Conservation (phyloP, 805 yeast genomes). For the Candida tammaniensis region DNA sequence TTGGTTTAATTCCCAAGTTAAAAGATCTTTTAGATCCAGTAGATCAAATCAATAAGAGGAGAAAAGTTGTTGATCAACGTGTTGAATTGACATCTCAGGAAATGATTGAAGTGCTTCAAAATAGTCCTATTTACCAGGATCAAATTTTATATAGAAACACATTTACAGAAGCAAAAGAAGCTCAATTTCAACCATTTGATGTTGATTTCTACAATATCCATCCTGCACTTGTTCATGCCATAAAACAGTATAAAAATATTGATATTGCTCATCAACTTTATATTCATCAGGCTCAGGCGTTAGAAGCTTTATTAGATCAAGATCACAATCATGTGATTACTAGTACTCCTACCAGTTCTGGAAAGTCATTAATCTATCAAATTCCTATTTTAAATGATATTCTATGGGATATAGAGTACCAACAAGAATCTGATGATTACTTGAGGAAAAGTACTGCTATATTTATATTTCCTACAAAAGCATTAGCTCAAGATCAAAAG, state of each 20-base stretch:
- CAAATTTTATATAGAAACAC: conserved; percentile 60
- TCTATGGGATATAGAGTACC: conserved; percentile 32
- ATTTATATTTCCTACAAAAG: conserved; percentile 94
- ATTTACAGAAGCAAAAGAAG: conserved; percentile 42
- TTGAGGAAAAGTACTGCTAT: conserved; percentile 61
- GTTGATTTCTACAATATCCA: conserved; percentile 32
- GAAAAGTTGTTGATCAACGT: conserved; percentile 4
- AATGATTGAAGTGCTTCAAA: conserved; percentile 49
- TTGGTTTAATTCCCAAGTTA: conserved; percentile 7
- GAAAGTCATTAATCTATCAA: conserved; percentile 91
- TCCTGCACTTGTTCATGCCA: conserved; percentile 46
- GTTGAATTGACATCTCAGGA: conserved; percentile 40
- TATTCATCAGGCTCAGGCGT: conserved; percentile 79
- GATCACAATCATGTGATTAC: conserved; percentile 64
- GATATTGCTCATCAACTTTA: conserved; percentile 52
- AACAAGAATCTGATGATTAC: conserved; percentile 34
- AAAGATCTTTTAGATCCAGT: conserved; percentile 14
- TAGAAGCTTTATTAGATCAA: conserved; percentile 48
- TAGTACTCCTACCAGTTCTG: conserved; percentile 95
- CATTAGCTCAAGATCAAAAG: conserved; percentile 95
- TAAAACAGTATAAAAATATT: conserved; percentile 46
- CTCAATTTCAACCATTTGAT: conserved; percentile 44
- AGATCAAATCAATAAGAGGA: conserved; percentile 14
- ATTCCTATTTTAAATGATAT: conserved; percentile 65
- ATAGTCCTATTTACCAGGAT: conserved; percentile 50